Evolutionary conservation across 2,329 filamentous ascomycete genomes (phyloP).

Genomic region (Fusarium continuum): DNA sequence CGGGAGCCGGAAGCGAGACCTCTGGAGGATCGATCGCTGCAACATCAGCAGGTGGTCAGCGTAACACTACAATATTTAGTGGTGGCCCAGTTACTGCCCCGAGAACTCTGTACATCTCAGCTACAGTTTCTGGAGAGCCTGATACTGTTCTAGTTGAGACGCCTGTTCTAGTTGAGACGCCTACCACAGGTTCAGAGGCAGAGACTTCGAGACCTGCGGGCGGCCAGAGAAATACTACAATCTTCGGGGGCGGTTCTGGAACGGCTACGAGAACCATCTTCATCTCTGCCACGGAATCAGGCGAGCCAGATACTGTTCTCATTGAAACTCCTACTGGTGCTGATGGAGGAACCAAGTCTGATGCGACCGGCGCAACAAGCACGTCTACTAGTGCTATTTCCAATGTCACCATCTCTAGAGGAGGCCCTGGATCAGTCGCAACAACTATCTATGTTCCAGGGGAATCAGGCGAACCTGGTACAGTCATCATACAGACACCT

Average conservation of each 20-base stretch:
- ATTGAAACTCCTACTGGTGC: slow-evolving; percentile 4
- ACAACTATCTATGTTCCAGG: neutral
- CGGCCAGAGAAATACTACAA: neutral
- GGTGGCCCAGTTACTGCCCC: slow-evolving; percentile 5
- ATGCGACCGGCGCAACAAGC: neutral
- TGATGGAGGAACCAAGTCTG: neutral
- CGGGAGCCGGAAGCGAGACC: neutral
- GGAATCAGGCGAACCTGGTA: neutral
- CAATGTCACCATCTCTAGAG: slow-evolving; percentile 2
- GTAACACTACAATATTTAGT: slow-evolving; percentile 6
- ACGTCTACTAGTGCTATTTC: neutral
- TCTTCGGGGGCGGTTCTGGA: slow-evolving; percentile 1
- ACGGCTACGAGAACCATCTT: neutral
- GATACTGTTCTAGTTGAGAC: slow-evolving; percentile 21
- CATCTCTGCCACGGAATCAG: neutral
- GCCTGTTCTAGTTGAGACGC: slow-evolving; percentile 18
- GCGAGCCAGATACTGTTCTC: slow-evolving; percentile 6
- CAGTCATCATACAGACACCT: neutral
- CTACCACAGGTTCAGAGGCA: neutral
- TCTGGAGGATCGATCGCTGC: too few species aligned
- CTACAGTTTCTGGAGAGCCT: neutral
- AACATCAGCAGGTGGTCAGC: neutral
- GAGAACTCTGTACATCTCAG: neutral
- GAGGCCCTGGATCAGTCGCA: neutral
- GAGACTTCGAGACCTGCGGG: neutral